These are phyloP conservation scores for Podaxis pistillaris DNA, from an alignment of 768 basidiomycete genomes.

Conservation along the genomic window DNA sequence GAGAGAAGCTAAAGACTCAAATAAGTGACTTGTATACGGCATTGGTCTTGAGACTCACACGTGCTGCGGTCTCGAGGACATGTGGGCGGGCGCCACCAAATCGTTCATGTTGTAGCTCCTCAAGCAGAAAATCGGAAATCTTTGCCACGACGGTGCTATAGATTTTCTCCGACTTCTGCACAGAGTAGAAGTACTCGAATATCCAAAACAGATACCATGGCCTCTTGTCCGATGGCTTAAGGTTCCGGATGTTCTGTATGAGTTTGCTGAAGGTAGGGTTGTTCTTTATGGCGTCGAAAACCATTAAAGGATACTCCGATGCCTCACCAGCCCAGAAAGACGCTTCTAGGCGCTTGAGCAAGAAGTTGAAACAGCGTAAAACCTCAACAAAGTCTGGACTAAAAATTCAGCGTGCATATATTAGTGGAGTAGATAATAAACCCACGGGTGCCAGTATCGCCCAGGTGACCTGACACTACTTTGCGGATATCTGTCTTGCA, in stretches of 20 bases:
- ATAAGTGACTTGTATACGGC: background rate
- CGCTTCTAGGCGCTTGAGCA: constrained; percentile 55
- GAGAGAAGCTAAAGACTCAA: constrained; percentile 28
- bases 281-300: constrained; percentile 83
- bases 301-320: constrained; percentile 70
- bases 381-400: constrained; percentile 57
- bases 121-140: constrained; percentile 71
- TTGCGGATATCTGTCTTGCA: constrained; percentile 45
- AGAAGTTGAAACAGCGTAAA: constrained; percentile 54
- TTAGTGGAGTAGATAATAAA: constrained; percentile 17
- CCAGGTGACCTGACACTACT: constrained; percentile 58
- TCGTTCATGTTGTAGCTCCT: constrained; percentile 78
- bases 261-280: constrained; percentile 57
- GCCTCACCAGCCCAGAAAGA: constrained; percentile 71
- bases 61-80: constrained; percentile 57
- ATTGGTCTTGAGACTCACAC: constrained; percentile 46
- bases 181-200: constrained; percentile 56
- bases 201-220: constrained; percentile 66
- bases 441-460: constrained; percentile 61
- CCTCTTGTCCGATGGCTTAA: constrained; percentile 25
- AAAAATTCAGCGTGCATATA: constrained; percentile 8
- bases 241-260: constrained; percentile 33
- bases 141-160: constrained; percentile 73
- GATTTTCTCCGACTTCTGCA: constrained; percentile 39
- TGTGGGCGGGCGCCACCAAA: constrained; percentile 58